A percentile compares a stretch with the other conserved stretches of the same genome.
Evolutionary conservation across 495 filamentous ascomycete species (phyloP).

Genomic region (Penicillium parvum): DNA sequence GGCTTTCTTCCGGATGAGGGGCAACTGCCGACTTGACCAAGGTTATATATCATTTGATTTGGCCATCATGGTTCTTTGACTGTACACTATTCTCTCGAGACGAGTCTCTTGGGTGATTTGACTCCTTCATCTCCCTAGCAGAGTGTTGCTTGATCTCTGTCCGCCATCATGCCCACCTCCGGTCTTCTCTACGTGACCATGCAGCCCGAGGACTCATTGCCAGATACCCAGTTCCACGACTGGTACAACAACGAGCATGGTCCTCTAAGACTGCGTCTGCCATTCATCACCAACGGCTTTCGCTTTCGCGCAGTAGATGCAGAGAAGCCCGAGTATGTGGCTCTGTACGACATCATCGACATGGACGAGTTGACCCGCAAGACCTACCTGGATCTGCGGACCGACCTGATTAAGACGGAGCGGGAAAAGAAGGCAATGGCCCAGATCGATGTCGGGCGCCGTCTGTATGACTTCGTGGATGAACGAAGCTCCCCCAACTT

Average conservation of each 20-base stretch:
- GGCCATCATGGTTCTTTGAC: no score
- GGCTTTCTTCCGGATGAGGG: conserved; percentile 24
- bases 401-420: conserved; percentile 58
- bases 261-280: conserved; percentile 66
- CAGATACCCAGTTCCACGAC: conserved; percentile 71
- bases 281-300: conserved; percentile 70
- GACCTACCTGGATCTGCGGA: conserved; percentile 64
- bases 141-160: neutral
- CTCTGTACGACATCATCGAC: conserved; percentile 74
- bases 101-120: no score
- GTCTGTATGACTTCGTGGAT: conserved; percentile 60
- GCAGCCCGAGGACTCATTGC: conserved; percentile 61
- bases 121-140: neutral
- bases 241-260: conserved; percentile 93
- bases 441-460: conserved; percentile 66
- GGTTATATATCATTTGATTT: no score
- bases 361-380: conserved; percentile 61
- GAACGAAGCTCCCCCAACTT: conserved; percentile 51
- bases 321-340: conserved; percentile 61
- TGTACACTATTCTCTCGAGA: no score
- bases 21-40: conserved; percentile 3
- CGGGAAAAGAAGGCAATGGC: conserved; percentile 72
- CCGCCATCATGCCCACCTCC: conserved; percentile 41
- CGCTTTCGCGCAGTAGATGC: conserved; percentile 67
- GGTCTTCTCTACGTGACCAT: conserved; percentile 77